These are phyloP conservation scores for Aspergillus bombycis DNA, from an alignment of 2,329 filamentous ascomycete genomes.

Conservation along the genomic window DNA sequence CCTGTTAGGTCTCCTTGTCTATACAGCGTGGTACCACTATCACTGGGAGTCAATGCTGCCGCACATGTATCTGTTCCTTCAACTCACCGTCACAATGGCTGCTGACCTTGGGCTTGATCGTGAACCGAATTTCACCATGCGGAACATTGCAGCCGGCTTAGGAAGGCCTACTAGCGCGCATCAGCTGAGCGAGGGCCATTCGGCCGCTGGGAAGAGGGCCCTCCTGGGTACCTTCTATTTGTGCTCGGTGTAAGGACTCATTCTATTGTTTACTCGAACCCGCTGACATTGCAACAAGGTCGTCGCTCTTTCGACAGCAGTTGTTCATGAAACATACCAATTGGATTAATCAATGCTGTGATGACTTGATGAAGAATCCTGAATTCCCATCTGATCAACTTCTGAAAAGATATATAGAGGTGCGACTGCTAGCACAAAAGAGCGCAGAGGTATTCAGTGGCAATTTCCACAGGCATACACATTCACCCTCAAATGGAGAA, in stretches of 20 bases:
- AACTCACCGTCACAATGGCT: conserved; percentile 11
- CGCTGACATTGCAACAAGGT: background rate
- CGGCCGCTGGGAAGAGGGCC: conserved; percentile 9
- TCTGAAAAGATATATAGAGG: conserved; percentile 9
- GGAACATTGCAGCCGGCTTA: background rate
- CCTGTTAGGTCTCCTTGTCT: conserved; percentile 12
- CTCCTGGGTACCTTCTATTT: conserved; percentile 16
- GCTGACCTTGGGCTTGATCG: conserved; percentile 9
- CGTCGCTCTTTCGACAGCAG: conserved; percentile 15
- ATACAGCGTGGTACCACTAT: conserved; percentile 18
- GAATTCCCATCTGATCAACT: conserved; percentile 15
- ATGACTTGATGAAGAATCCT: background rate
- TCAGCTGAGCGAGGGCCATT: background rate
- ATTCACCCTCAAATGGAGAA: background rate
- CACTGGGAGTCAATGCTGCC: conserved; percentile 11
- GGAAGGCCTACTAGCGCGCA: background rate
- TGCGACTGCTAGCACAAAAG: background rate
- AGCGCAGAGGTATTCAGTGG: background rate
- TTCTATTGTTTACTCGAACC: background rate
- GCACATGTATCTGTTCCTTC: conserved; percentile 11
- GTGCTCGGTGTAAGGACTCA: conserved; percentile 5
- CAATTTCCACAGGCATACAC: background rate
- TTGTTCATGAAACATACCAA: conserved; percentile 14
- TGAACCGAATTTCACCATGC: conserved; percentile 5
- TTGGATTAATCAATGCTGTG: conserved; percentile 15